phyloP scores from a whole-genome alignment of 306 rosid species.

The Prunus salicina region DNA sequence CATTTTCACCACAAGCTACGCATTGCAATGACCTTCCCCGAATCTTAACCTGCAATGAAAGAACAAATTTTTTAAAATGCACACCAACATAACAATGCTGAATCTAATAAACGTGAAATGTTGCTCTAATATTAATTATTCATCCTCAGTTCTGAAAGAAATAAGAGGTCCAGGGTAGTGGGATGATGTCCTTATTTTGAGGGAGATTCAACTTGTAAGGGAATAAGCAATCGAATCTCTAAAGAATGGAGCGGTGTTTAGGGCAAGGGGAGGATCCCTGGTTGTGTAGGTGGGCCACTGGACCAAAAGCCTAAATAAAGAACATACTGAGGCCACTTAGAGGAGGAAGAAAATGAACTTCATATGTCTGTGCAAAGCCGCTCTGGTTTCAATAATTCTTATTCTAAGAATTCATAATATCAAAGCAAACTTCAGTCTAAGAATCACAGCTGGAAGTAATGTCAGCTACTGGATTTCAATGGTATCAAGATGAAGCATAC shows the following conservation, averaged over 20 bases:
- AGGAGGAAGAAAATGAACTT: neutral
- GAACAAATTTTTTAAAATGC: neutral
- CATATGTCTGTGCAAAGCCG: neutral
- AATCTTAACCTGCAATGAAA: slow-evolving; percentile 72
- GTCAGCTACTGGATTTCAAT: neutral
- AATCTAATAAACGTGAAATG: neutral
- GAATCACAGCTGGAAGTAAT: neutral
- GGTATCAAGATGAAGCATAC: slow-evolving; percentile 39
- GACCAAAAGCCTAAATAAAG: neutral
- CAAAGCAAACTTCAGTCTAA: neutral
- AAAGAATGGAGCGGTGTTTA: neutral
- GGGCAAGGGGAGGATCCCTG: neutral
- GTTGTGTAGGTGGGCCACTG: neutral
- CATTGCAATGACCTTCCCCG: slow-evolving; percentile 82
- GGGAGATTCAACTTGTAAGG: neutral
- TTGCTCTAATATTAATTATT: neutral
- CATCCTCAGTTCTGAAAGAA: neutral
- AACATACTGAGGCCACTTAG: neutral
- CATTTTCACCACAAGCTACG: slow-evolving; percentile 71
- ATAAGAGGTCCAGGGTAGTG: neutral
- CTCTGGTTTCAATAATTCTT: neutral
- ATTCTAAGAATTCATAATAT: neutral
- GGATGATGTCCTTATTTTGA: neutral
- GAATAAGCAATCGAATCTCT: neutral
- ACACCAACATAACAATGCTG: neutral